Percentiles rank a stretch among this genome's conserved stretches.
Conservation (phyloP, 1,139 yeast species). For the Yamadazyma atlantica region DNA sequence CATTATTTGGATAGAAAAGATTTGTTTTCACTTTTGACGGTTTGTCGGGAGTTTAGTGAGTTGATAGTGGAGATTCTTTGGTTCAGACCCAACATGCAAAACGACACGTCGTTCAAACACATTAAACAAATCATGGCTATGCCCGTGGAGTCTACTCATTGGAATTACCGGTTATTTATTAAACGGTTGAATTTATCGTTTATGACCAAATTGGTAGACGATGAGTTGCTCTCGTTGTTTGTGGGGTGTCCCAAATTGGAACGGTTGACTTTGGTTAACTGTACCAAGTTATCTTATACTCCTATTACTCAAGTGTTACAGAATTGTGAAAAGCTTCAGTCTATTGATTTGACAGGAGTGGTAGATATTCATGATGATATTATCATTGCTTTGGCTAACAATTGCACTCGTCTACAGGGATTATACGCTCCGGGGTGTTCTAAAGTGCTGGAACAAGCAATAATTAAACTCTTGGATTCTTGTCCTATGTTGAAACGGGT, state of each 20-base stretch:
- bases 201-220: conserved; percentile 67
- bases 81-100: conserved; percentile 83
- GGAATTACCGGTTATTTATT: conserved; percentile 74
- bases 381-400: conserved; percentile 63
- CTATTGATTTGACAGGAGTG: conserved; percentile 91
- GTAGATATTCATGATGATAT: conserved; percentile 65
- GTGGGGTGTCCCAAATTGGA: conserved; percentile 76
- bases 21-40: conserved; percentile 66
- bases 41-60: conserved; percentile 81
- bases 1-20: conserved; percentile 68
- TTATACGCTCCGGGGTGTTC: conserved; percentile 86
- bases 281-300: conserved; percentile 60
- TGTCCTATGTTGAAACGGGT: conserved; percentile 83
- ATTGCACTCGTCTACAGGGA: conserved; percentile 82
- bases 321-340: conserved; percentile 71
- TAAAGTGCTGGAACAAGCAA: conserved; percentile 62
- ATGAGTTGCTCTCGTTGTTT: conserved; percentile 55
- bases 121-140: conserved; percentile 56
- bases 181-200: conserved; percentile 79
- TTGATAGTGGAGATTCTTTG: conserved; percentile 79
- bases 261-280: conserved; percentile 80
- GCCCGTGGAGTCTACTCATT: conserved; percentile 50
- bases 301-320: conserved; percentile 63
- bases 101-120: conserved; percentile 48
- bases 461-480: conserved; percentile 55